Conservation (phyloP, 2,329 filamentous ascomycete species). For the Metarhizium guizhouense region DNA sequence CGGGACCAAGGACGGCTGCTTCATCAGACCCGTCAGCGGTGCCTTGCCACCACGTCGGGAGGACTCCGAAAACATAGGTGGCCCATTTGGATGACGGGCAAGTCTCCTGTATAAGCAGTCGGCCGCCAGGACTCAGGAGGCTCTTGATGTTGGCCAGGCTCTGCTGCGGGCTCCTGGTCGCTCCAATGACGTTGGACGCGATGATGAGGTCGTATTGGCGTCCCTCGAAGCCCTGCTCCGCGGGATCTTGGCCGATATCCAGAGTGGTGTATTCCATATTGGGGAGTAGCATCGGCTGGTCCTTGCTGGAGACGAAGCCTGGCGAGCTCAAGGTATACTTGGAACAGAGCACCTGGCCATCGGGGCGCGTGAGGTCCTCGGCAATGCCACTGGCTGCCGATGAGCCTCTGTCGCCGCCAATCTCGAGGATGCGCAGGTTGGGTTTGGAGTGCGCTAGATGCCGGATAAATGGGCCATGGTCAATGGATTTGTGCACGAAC, state of each 20-base stretch:
- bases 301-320: too few species aligned
- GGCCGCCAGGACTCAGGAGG: constrained; percentile 3
- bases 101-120: not conserved
- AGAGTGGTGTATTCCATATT: constrained; percentile 14
- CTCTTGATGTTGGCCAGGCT: not conserved
- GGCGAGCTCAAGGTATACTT: not conserved
- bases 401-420: not conserved
- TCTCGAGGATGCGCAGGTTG: not conserved
- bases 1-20: constrained; percentile 14
- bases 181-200: constrained; percentile 6
- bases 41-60: constrained; percentile 28
- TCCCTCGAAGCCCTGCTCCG: constrained; percentile 5
- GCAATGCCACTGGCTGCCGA: not conserved
- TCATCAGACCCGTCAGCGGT: constrained; percentile 15
- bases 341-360: not conserved
- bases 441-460: not conserved
- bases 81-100: not conserved
- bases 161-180: not conserved
- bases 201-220: constrained; percentile 6
- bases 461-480: not conserved
- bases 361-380: not conserved
- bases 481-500: too few species aligned
- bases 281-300: not conserved
- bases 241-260: constrained; percentile 12
- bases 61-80: constrained; percentile 15